Base-by-base conservation (phyloP, 148 eudicot genomes). In the Cornus florida region DNA sequence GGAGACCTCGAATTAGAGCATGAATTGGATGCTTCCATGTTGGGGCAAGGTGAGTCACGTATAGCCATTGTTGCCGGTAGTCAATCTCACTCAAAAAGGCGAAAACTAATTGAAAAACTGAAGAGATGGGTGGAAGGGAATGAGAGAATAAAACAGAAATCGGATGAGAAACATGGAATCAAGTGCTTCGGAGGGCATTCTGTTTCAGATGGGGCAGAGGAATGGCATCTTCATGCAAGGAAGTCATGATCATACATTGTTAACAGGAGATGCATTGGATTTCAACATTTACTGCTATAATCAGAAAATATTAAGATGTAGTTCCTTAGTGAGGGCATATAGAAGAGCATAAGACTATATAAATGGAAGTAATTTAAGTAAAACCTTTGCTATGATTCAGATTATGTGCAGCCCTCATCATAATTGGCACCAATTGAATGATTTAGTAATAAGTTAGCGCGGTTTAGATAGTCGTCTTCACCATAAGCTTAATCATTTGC, bases 41-140 rank as follows among this genome's bases (percentile, higher is more conserved):
- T 35, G 62, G 23, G 19, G 19, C 74, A 83, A 12, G 80, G 48
- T 14, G 78, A 69, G 65, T 60, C 84, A 28, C 28, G 28, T 28
- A 28, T 28, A 28, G 28, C 0, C 28, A 28, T 28, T 28, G 28
- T 1, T 77, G 83, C 67, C 75, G 75, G 67, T 10, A 50, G 6
- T 56, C 72, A 41, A 4, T 53, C 31, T 68, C 85, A 79, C 65
- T 84, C 92, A 3, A 91, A 71, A 59, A 80, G 91, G 64, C 73
- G 66, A 39, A 85, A 78, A 83, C 80, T 91, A 41, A 78, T 89
- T 10, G 79, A 72, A 59, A 91, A 86, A 81, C 78, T 91, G 7
- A 89, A 77, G 81, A 89, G 67, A 84, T 91, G 91, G 94, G 90
- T 91, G 20, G 91, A 91, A 74, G 89, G 90, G 65, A 82, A 86